Conservation (phyloP, 139 green algal species). For the Chlorella sorokiniana region DNA sequence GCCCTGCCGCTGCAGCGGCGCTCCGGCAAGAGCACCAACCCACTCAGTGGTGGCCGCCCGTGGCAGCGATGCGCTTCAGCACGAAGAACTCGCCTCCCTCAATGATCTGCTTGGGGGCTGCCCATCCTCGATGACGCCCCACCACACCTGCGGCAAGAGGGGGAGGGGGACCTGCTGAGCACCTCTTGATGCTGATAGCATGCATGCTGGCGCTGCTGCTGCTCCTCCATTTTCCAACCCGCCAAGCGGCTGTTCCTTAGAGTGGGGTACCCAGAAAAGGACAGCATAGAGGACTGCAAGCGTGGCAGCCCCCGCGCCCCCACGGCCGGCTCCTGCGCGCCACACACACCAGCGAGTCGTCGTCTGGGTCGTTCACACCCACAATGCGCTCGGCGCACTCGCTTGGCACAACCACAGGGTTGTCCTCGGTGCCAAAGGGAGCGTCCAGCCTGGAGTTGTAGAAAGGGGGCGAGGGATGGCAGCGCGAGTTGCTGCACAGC, state of each 20-base stretch:
- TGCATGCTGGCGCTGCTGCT: too few species aligned
- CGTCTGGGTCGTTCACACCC: conserved; percentile 75
- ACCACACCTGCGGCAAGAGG: conserved; percentile 44
- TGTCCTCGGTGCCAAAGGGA: conserved; percentile 69
- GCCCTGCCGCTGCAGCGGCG: too few species aligned
- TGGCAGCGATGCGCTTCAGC: conserved; percentile 55
- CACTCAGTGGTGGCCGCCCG: conserved; percentile 41
- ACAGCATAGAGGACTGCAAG: neutral
- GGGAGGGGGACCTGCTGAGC: neutral
- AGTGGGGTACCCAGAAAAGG: too few species aligned
- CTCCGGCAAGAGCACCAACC: neutral
- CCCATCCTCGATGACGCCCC: conserved; percentile 62
- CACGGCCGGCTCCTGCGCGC: neutral
- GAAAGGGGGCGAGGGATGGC: neutral
- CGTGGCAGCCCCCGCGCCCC: conserved; percentile 26
- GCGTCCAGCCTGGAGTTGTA: conserved; percentile 58
- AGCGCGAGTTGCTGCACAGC: neutral
- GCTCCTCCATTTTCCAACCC: too few species aligned
- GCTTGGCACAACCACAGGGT: conserved; percentile 71
- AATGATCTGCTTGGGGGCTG: conserved; percentile 77
- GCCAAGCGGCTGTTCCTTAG: too few species aligned
- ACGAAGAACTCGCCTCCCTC: conserved; percentile 80
- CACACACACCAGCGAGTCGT: conserved; percentile 64
- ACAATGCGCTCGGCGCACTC: conserved; percentile 65
- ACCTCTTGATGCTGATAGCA: too few species aligned